Base-by-base conservation (phyloP, 192 early-diverging fungal species). In the Phycomyces nitens region DNA sequence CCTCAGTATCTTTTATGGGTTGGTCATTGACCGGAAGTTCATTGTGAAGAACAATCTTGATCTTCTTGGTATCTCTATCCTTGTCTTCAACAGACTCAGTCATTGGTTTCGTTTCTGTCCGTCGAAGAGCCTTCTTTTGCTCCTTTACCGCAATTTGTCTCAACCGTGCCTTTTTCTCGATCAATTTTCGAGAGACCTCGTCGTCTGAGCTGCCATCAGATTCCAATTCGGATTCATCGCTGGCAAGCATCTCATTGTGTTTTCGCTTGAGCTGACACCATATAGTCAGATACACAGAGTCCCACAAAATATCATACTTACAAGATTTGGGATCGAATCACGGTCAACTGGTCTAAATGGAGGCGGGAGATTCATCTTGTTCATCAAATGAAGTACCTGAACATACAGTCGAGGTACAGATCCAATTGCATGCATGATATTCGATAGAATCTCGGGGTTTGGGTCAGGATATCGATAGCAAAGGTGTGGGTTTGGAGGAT, bases 381-480 rank as follows among this genome's bases (percentile, higher is more conserved):
- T 84, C 83, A 84, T 84, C 50, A 84, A 56, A 64, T 84, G 84
- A 7, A 84, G 61, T 12, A 86, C 84, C 53, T 86, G 85, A n/a
- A 58, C 68, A 66, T 86, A 86, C 16, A 86, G 64, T 24, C 79
- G 62, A 2, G 85, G 85, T 0, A 83, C 70, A 12, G 68, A 62
- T 16, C 71, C 75, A 24, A 86, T 78, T 5, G 85, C 77, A 40
- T 80, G 54, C 54, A 70, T 68, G n/a, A 86, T 86, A 49, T 85
- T 85, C 5, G 39, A 38, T 3, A 86, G 34, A 38, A 74, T 81
- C 63, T 81, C 57, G 21, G 80, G 72, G 5, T 70, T 77, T 24
- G 78, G 78, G 24, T 66, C 64, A n/a, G 78, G 78, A 68, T 79
- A 79, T 40, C 49, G 49, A 53, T 79, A 79, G 26, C 50, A 56